phyloP scores from a whole-genome alignment of 169 alveolate species.

The Blepharisma undulans region DNA sequence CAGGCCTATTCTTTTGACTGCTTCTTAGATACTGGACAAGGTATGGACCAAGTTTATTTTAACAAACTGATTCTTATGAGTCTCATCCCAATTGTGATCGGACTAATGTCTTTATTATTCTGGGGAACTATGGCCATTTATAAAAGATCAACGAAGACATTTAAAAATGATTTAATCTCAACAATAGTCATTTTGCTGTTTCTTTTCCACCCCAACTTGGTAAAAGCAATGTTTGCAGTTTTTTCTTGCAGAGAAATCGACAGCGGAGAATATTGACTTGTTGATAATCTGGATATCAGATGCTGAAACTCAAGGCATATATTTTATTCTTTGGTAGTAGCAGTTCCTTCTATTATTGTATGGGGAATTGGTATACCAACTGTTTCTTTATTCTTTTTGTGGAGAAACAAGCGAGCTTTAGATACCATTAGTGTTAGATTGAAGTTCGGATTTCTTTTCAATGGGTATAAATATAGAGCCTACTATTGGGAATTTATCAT shows the following conservation, averaged over 20 bases:
- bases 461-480: slow-evolving; percentile 44
- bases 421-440: slow-evolving; percentile 17
- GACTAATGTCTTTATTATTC: background rate
- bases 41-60: background rate
- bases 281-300: slow-evolving; percentile 19
- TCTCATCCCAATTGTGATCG: background rate
- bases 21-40: slow-evolving; percentile 39
- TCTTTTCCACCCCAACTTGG: slow-evolving; percentile 59
- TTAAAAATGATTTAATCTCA: slow-evolving; percentile 20
- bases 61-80: background rate
- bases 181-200: slow-evolving; percentile 53
- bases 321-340: slow-evolving; percentile 43
- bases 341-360: slow-evolving; percentile 49
- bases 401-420: slow-evolving; percentile 27
- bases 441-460: slow-evolving; percentile 55
- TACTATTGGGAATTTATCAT: slow-evolving; percentile 60
- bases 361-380: slow-evolving; percentile 69
- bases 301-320: slow-evolving; percentile 58
- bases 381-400: slow-evolving; percentile 23
- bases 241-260: slow-evolving; percentile 51
- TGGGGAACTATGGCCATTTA: background rate
- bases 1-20: slow-evolving; percentile 54
- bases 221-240: slow-evolving; percentile 43
- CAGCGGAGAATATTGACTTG: slow-evolving; percentile 33
- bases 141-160: background rate